These are phyloP conservation scores for Iris pallida DNA, from an alignment of 116 monocot species.

Conservation along the genomic window DNA sequence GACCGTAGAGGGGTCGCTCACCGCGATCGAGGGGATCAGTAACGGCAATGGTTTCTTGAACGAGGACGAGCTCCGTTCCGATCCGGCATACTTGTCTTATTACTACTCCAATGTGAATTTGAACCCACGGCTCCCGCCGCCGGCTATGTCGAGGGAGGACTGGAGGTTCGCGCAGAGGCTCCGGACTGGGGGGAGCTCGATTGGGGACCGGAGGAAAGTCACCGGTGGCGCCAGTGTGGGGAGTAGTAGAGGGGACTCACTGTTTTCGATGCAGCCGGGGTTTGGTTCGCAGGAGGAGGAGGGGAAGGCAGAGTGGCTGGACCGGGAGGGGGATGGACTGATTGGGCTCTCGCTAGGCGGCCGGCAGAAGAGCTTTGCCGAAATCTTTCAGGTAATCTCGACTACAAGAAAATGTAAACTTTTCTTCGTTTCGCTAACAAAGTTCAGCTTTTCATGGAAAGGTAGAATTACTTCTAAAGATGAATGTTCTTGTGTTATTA, in stretches of 20 bases:
- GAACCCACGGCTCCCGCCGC: constrained; percentile 78
- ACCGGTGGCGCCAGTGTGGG: not conserved
- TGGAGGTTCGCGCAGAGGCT: constrained; percentile 60
- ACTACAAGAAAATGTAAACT: not conserved
- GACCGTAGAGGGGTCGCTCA: constrained; percentile 77
- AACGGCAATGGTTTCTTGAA: constrained; percentile 26
- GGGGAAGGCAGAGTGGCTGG: constrained; percentile 28
- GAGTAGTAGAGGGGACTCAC: constrained; percentile 21
- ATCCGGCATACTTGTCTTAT: constrained; percentile 58
- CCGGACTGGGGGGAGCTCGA: constrained; percentile 28
- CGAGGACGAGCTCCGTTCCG: constrained; percentile 56
- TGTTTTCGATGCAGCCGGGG: constrained; percentile 31
- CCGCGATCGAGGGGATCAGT: constrained; percentile 41
- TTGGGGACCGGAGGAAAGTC: constrained; percentile 49
- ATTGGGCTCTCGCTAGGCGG: constrained; percentile 38
- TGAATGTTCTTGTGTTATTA: too few relatives aligned
- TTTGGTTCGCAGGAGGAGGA: constrained; percentile 20
- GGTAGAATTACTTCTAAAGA: too few relatives aligned
- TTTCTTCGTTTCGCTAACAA: not conserved
- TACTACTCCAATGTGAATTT: constrained; percentile 64
- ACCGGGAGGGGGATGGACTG: constrained; percentile 48
- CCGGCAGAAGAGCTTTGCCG: constrained; percentile 54
- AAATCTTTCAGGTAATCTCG: constrained; percentile 59
- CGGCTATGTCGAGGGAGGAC: constrained; percentile 65
- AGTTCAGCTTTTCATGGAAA: not conserved